Evolutionary conservation across 495 filamentous ascomycete genomes (phyloP), one percentile per base, ranked within the genome.

Genomic region (Penicillium lividum): DNA sequence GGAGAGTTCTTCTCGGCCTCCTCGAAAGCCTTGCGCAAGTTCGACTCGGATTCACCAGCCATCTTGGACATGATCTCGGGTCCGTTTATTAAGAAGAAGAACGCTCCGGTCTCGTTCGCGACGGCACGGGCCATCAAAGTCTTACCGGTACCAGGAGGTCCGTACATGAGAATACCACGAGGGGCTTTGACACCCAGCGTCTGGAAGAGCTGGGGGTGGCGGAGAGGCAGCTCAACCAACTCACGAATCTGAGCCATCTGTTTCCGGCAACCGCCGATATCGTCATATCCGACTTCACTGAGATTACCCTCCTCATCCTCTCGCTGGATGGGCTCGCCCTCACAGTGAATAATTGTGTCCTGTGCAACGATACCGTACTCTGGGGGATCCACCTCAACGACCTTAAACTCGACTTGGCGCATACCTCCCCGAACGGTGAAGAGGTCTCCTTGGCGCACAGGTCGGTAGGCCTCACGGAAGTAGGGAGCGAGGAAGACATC

Each of bases 31-130:
- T 97, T 97, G 63, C 93, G 87, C 47, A 98, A 77, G 74, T 98
- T 98, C 44, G 93, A 97, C 74, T 98, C 93, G 51, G 93, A 98
- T 73, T 98, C 93, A 82, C 93, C 93, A 34, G 93, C 93, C 93
- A 98, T 98, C 84, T 98, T 98, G 46, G 93, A 97, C 93, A 98
- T 98, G 79, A 98, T 97, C 75, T 98, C 93, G 31, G 93, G 93
- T 59, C 91, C 93, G 78, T 98, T 98, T 84, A 98, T 98, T 33
- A 98, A 78, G 86, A 98, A 98, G 82, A 98, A 98, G 81, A 98
- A 98, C 18, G 92, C 92, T 65, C 93, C 93, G 33, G 93, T 98
- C 81, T 98, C 93, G 76, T 98, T 98, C 74, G 93, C 93, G 54
- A 98, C 93, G 60, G 93, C 93, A 75, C 93, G 92, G 73, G 93